Percentiles rank a stretch among this genome's conserved stretches.
These are phyloP conservation scores for Eimeria maxima DNA, from an alignment of 169 alveolate genomes.

Conservation along the genomic window DNA sequence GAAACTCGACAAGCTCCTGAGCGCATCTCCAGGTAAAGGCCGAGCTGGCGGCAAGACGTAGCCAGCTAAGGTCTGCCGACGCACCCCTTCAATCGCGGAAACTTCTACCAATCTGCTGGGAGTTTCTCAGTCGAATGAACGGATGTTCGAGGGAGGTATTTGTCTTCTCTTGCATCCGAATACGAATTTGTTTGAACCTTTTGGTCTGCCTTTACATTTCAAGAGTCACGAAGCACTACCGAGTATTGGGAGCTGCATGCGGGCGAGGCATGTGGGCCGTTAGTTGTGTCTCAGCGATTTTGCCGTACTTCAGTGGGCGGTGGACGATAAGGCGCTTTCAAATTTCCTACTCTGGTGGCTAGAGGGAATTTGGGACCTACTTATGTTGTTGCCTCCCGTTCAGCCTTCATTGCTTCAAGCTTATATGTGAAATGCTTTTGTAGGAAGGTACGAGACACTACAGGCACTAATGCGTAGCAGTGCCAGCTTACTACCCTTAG, in stretches of 20 bases:
- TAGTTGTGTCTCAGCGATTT: too few relatives aligned
- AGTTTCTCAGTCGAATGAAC: not conserved
- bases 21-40: not conserved
- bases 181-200: not conserved
- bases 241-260: not conserved
- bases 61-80: not conserved
- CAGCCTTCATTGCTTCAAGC: not conserved
- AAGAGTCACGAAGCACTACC: not conserved
- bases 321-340: too few relatives aligned
- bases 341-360: too few relatives aligned
- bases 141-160: too few relatives aligned
- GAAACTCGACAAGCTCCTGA: not conserved
- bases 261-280: not conserved
- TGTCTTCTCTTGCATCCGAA: not conserved
- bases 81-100: not conserved
- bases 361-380: not conserved
- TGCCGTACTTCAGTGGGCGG: too few relatives aligned
- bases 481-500: too few relatives aligned
- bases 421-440: too few relatives aligned
- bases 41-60: not conserved
- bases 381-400: not conserved
- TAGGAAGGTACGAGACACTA: too few relatives aligned
- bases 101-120: not conserved
- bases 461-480: not conserved
- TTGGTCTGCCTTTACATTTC: not conserved